These are phyloP conservation scores for Penicillium sp. DNA, from an alignment of 2,329 filamentous ascomycete genomes.

Conservation along the genomic window DNA sequence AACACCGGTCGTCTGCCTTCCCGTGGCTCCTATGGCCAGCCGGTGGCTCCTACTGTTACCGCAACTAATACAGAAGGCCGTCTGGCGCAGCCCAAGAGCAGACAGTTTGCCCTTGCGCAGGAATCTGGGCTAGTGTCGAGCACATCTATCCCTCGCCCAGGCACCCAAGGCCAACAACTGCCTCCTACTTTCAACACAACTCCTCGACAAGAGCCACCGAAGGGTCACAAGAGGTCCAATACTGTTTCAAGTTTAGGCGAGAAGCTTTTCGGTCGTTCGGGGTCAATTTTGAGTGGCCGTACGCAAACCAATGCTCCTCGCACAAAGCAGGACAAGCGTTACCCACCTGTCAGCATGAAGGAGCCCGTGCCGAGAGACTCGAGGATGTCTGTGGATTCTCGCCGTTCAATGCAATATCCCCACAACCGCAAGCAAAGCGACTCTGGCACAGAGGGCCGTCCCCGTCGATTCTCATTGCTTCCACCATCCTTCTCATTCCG, in stretches of 20 bases:
- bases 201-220: slow-evolving; percentile 47
- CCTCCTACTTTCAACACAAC: slow-evolving; percentile 56
- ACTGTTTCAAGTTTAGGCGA: slow-evolving; percentile 78
- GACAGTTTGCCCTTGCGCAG: slow-evolving; percentile 64
- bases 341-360: slow-evolving; percentile 90
- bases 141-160: slow-evolving; percentile 59
- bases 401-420: slow-evolving; percentile 67
- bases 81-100: slow-evolving; percentile 74
- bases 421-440: slow-evolving; percentile 69
- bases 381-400: slow-evolving; percentile 68
- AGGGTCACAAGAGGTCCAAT: slow-evolving; percentile 64
- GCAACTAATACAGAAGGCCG: slow-evolving; percentile 85
- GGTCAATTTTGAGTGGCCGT: slow-evolving; percentile 70
- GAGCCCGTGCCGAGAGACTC: slow-evolving; percentile 61
- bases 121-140: slow-evolving; percentile 50
- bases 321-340: slow-evolving; percentile 59
- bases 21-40: slow-evolving; percentile 80
- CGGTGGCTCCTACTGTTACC: slow-evolving; percentile 78
- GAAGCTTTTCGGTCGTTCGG: slow-evolving; percentile 78
- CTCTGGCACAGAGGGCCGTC: slow-evolving; percentile 58
- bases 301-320: slow-evolving; percentile 38
- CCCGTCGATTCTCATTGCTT: slow-evolving; percentile 67
- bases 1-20: slow-evolving; percentile 62
- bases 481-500: slow-evolving; percentile 62
- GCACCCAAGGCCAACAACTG: slow-evolving; percentile 55